Base-by-base conservation (phyloP, 169 alveolate species). In the Cryptosporidium xiaoi region DNA sequence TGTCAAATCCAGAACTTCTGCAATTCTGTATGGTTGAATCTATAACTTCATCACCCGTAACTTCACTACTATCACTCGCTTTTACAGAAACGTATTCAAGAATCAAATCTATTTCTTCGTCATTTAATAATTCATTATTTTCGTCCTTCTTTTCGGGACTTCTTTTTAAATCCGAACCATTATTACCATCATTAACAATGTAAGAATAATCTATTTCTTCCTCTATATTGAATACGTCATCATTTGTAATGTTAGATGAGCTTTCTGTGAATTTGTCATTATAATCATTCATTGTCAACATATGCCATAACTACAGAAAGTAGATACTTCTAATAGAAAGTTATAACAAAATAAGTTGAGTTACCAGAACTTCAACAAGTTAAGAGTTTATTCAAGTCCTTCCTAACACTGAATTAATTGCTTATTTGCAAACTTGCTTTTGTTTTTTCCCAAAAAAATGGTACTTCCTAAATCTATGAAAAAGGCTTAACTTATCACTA, bases 11-110 rank as follows among this genome's bases (percentile, higher is more conserved):
- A 1, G 71, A 56, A 13, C 64, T 77, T n/a, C 87, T 36, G 48
- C 87, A 77, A 31, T 62, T 56, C 36, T 62, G 69, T n/a, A 77
- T 77, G 12, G 77, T 60, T 8, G 48, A 18, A 60, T 77, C 87
- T 46, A 77, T 66, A 27, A 18, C 46, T 40, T 77, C 71, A 15
- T 58, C 36, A 15, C 87, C 87, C 5, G 71, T 77, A 3, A 44
- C 69, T 16, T 77, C 50, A 18, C 87, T 77, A 33, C 55, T 53
- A 40, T 56, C 71, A 6, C 71, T 71, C 15, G 46, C 50, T 40
- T 46, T 60, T 36, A 58, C 58, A 18, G 87, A 77, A 13, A 77
- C 77, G 31, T 77, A 77, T 20, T 77, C 87, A 18, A 77, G 44
- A 27, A 77, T 48, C 13, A 60, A 50, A 34, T 77, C 87, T 3